Evolutionary conservation across 371 early-diverging fungal genomes (phyloP), one percentile per base, ranked within the genome.

Genomic region (Circinella minor): DNA sequence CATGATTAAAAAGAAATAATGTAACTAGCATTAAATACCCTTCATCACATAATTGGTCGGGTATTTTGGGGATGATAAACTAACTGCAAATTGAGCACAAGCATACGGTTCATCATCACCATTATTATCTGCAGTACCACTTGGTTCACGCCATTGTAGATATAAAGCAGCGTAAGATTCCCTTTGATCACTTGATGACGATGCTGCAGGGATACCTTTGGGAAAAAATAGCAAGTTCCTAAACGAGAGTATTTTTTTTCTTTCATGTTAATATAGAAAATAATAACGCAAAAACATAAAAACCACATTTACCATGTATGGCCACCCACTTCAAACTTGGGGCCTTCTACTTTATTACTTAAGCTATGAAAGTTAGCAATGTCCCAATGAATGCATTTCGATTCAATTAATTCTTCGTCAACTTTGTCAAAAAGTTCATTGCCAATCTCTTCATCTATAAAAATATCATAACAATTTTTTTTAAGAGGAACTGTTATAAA

Each of bases 81-180:
- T 37, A 38, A 61, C 15, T 4, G 38, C 61, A 38, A 61, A 96
- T 65, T 90, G 61, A 11, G 39, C 61, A 37, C 61, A 61, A 17
- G 61, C 61, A 61, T 61, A n/a, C 11, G 14, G 37, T 3, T 51
- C 51, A 9, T 39, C 39, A 6, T 39, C 39, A n/a, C n/a, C n/a
- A n/a, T n/a, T n/a, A n/a, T n/a, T n/a, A 6, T 39, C 9, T 39
- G 39, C 4, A 8, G 51, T 4, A 4, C 14, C n/a, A 18, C 8
- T 10, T 3, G 7, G 36, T 10, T 61, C 37, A 38, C 9, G 36
- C 61, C 61, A 61, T 8, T 37, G 17, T 1, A 61, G 39, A 61
- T 61, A 61, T 6, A 61, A 17, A 4, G 61, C 36, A 5, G 61
- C 61, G 17, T 17, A 61, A 6, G 36, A 36, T 37, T 61, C n/a